Evolutionary conservation across 306 rosid species (phyloP), one percentile per base, ranked within the genome.

Genomic region (Argentina anserina): DNA sequence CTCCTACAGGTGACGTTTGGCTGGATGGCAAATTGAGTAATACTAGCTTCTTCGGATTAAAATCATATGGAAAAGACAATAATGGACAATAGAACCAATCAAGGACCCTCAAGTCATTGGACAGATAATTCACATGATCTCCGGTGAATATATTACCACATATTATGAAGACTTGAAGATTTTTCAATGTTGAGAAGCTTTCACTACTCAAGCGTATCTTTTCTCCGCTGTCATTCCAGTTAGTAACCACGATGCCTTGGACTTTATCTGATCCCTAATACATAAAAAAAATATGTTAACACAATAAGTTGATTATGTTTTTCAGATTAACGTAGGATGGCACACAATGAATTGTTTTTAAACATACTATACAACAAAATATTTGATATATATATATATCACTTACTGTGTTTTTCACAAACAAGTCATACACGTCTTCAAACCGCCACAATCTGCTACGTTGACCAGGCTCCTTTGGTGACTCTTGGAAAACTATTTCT

Each of bases 401-500:
- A 25, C 70, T 65, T 23, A 65, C 70, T 0, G 20, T 23, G 6
- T 40, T 65, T 65, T 23, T 33, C 1, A 8, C 15, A 23, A 40
- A 18, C 23, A 65, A 60, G 21, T 18, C 62, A 10, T 28, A 1
- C 65, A 78, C 84, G 61, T 83, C 80, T 26, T 86, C 55, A 25
- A 69, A 29, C 70, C 43, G 67, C 78, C 75, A 82, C 10, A 86
- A 15, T 42, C 76, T 83, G 20, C 72, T 72, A 0, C 79, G 76
- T 52, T 60, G 58, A 0, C 85, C 50, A 1, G 70, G 79, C 10
- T 20, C 25, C 7, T 77, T 70, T 17, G 14, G 28, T 39, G 82
- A 40, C 11, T 23, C 82, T 45, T 17, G 33, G 18, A 76, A 28
- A 55, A 67, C 79, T 53, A 81, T 70, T 41, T 81, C 66, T 50